Evolutionary conservation across 345 rosid genomes (phyloP).

Genomic region (Jatropha curcas): DNA sequence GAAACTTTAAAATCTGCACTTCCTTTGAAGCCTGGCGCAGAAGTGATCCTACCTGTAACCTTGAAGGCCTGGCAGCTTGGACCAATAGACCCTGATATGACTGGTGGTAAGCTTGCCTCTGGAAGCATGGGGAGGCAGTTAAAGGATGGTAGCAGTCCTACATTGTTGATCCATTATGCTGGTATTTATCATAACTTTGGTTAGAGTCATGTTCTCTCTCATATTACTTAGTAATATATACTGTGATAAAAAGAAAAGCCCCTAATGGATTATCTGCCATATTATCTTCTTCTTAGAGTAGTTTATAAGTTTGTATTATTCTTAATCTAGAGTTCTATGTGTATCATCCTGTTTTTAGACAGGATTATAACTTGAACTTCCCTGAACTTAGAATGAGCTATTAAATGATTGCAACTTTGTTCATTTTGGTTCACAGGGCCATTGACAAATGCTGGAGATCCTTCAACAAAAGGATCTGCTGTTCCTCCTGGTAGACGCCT

Average conservation of each 20-base stretch:
- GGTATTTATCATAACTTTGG: constrained; percentile 40
- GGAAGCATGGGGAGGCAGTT: constrained; percentile 63
- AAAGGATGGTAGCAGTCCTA: constrained; percentile 78
- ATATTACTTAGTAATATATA: no score
- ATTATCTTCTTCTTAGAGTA: neutral
- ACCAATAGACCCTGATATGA: constrained; percentile 56
- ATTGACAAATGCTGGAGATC: constrained; percentile 48
- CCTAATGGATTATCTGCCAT: neutral
- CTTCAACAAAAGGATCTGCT: constrained; percentile 41
- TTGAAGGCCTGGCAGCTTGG: constrained; percentile 95
- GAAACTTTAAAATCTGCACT: constrained; percentile 74
- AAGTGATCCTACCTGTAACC: constrained; percentile 76
- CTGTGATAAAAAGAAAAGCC: no score
- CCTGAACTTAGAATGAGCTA: neutral
- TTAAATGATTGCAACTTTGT: constrained; percentile 1
- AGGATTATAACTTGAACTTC: neutral
- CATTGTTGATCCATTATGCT: constrained; percentile 85
- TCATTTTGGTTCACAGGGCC: constrained; percentile 57
- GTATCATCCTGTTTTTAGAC: neutral
- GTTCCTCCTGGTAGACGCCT: constrained; percentile 88
- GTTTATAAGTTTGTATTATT: neutral
- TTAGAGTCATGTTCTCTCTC: neutral
- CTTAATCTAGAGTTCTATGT: neutral
- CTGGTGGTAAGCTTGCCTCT: constrained; percentile 49
- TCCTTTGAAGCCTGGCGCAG: constrained; percentile 95